Evolutionary conservation across 352 stramenopile species (phyloP).

Genomic region (Elongisporangium anandrum): DNA sequence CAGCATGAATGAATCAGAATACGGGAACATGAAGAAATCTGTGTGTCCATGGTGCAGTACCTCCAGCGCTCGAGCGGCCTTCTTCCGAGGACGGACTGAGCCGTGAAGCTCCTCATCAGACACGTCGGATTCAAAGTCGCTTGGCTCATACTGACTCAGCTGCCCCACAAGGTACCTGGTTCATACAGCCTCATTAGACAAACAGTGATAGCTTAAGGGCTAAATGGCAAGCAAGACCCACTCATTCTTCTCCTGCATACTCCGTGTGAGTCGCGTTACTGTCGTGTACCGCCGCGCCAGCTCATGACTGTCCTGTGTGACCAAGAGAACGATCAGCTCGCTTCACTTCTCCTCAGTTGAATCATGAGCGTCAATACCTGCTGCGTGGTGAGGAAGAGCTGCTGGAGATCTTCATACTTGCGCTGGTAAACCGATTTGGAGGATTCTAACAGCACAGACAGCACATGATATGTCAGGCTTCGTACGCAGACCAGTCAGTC

Average conservation of each 20-base stretch:
- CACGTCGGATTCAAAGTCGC: slow-evolving; percentile 45
- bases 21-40: not conserved
- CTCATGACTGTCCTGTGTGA: slow-evolving; percentile 17
- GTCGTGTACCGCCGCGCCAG: slow-evolving; percentile 11
- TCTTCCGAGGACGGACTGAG: not conserved
- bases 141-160: slow-evolving; percentile 28
- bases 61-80: not conserved
- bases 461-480: not conserved
- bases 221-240: slow-evolving; percentile 5
- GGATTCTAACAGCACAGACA: not conserved
- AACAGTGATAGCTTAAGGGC: not conserved
- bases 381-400: slow-evolving; percentile 3
- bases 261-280: slow-evolving; percentile 13
- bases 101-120: slow-evolving; percentile 30
- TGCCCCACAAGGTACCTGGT: slow-evolving; percentile 33
- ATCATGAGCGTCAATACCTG: slow-evolving; percentile 2
- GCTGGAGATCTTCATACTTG: slow-evolving; percentile 4
- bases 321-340: not conserved
- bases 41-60: not conserved
- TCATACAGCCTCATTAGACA: not conserved
- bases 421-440: not conserved
- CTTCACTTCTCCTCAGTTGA: not conserved
- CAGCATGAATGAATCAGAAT: not conserved
- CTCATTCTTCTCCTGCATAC: slow-evolving; percentile 31
- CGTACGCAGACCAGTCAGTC: not conserved